phyloP scores from a whole-genome alignment of 2,329 filamentous ascomycete genomes.

The Diaporthe sp. region DNA sequence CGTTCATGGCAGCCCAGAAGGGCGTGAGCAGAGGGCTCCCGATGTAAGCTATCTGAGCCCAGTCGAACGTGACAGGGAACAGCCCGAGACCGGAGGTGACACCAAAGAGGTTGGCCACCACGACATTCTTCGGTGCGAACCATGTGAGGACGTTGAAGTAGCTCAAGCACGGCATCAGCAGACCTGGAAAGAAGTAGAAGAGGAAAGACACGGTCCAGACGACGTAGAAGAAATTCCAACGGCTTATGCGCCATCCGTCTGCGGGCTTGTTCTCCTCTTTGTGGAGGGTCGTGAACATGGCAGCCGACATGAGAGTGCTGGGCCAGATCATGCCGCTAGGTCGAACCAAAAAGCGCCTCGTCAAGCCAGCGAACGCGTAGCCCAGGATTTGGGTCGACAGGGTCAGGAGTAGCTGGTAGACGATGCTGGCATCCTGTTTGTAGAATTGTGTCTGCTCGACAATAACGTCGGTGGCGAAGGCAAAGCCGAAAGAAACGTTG shows the following conservation, averaged over 20 bases:
- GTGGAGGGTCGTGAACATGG: conserved; percentile 89
- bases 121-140: conserved; percentile 88
- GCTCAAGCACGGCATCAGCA: conserved; percentile 85
- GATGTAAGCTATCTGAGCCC: conserved; percentile 90
- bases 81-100: conserved; percentile 86
- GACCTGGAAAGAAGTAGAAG: conserved; percentile 87
- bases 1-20: conserved; percentile 88
- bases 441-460: conserved; percentile 93
- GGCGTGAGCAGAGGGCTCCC: conserved; percentile 86
- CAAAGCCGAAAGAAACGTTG: conserved; percentile 90
- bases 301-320: conserved; percentile 85
- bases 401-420: conserved; percentile 84
- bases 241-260: conserved; percentile 83
- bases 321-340: conserved; percentile 95
- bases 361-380: conserved; percentile 86
- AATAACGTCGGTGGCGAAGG: conserved; percentile 90
- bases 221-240: conserved; percentile 85
- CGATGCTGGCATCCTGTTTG: conserved; percentile 79
- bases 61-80: conserved; percentile 90
- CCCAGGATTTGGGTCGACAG: conserved; percentile 88
- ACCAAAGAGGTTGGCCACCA: conserved; percentile 87
- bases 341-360: conserved; percentile 82
- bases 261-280: conserved; percentile 85
- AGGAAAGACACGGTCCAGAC: conserved; percentile 77
- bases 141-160: conserved; percentile 92